A percentile compares a stretch with the other conserved stretches of the same genome.
Evolutionary conservation across 441 rosid species (phyloP).

Genomic region (Aleurites moluccanus): DNA sequence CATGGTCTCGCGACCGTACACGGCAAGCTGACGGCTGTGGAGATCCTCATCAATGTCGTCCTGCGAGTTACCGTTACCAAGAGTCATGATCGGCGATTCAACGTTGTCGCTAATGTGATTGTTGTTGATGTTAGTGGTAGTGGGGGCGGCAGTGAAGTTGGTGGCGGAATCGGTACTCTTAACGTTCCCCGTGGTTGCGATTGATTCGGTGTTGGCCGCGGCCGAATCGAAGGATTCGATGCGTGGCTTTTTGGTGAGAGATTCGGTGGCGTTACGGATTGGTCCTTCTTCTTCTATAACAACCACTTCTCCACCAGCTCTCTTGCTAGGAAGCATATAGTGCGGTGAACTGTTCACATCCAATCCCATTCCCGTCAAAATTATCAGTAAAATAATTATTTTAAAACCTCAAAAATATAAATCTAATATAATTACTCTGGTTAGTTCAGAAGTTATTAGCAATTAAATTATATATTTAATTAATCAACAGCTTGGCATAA

Average conservation of each 20-base stretch:
- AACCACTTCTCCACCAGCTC: slow-evolving; percentile 52
- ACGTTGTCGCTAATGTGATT: slow-evolving; percentile 16
- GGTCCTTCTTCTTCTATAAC: slow-evolving; percentile 35
- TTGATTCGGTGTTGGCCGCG: slow-evolving; percentile 10
- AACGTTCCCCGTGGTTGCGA: slow-evolving; percentile 28
- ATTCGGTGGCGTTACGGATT: slow-evolving; percentile 27
- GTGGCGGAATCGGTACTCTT: slow-evolving; percentile 8
- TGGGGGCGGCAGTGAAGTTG: not conserved
- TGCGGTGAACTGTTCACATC: slow-evolving; percentile 37
- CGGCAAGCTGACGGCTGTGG: slow-evolving; percentile 94
- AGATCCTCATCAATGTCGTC: slow-evolving; percentile 86
- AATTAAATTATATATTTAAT: too few relatives aligned
- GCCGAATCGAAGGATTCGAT: slow-evolving; percentile 2
- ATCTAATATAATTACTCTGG: not conserved
- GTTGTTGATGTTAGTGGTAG: slow-evolving; percentile 17
- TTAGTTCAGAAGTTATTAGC: not conserved
- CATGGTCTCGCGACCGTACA: slow-evolving; percentile 94
- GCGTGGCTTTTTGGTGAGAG: slow-evolving; percentile 31
- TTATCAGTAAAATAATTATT: not conserved
- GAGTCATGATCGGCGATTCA: slow-evolving; percentile 53
- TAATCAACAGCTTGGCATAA: not conserved
- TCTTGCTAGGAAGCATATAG: slow-evolving; percentile 65
- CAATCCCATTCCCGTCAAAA: slow-evolving; percentile 19
- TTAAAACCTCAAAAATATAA: not conserved
- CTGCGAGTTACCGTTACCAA: slow-evolving; percentile 55